These are phyloP conservation scores for Ophiocordyceps polyrhachis-furcata DNA, from an alignment of 2,329 filamentous ascomycete genomes.

Conservation along the genomic window DNA sequence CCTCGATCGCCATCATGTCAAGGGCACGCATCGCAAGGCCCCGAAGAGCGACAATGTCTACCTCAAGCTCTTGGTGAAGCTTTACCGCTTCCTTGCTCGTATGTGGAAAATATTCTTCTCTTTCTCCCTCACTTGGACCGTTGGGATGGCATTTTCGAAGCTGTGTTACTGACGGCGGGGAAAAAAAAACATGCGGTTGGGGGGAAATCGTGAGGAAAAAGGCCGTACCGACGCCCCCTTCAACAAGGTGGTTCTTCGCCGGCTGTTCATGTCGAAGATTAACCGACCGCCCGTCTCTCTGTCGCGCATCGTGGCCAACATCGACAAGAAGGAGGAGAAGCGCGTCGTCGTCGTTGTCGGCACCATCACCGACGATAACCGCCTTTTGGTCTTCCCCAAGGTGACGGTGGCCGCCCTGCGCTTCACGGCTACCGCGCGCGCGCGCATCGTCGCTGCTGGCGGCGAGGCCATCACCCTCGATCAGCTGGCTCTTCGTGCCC, in stretches of 20 bases:
- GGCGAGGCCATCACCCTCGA: conserved; percentile 93
- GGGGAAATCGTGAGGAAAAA: conserved; percentile 17
- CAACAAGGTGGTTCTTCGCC: conserved; percentile 97
- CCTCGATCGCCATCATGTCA: conserved; percentile 51
- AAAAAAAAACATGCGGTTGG: too few species aligned
- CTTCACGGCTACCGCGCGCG: conserved; percentile 91
- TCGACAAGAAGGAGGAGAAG: conserved; percentile 44
- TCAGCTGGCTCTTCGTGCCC: conserved; percentile 86
- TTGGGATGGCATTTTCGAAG: not conserved
- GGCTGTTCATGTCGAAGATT: conserved; percentile 96
- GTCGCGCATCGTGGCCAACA: conserved; percentile 66
- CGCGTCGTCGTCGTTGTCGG: conserved; percentile 91
- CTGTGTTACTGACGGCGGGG: not conserved
- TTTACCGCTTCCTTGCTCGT: conserved; percentile 94
- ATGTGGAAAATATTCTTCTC: conserved; percentile 26
- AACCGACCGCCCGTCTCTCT: conserved; percentile 92
- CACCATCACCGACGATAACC: conserved; percentile 96
- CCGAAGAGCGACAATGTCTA: conserved; percentile 98
- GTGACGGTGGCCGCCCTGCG: conserved; percentile 82
- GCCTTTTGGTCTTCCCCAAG: conserved; percentile 78
- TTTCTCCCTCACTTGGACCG: not conserved
- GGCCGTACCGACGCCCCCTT: conserved; percentile 92
- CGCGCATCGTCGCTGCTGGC: conserved; percentile 81
- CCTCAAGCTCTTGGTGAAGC: conserved; percentile 92
- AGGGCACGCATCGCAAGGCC: conserved; percentile 68